These are phyloP conservation scores for Haplographium delicatum DNA, from an alignment of 495 filamentous ascomycete genomes.

Conservation along the genomic window DNA sequence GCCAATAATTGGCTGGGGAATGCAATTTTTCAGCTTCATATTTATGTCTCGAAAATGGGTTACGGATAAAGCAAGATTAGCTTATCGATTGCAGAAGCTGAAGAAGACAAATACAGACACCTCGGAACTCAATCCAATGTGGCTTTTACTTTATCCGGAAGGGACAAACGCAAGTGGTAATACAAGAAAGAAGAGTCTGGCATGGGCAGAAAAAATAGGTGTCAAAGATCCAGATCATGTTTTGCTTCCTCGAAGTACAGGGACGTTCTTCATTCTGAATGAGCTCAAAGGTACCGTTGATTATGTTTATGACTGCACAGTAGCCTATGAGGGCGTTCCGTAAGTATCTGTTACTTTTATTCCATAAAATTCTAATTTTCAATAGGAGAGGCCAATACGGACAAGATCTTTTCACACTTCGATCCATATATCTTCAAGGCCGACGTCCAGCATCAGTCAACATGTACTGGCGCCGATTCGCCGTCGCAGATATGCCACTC, in stretches of 20 bases:
- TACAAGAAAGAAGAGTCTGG: slow-evolving; percentile 53
- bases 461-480: slow-evolving; percentile 77
- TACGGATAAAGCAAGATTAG: slow-evolving; percentile 66
- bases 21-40: slow-evolving; percentile 79
- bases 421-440: slow-evolving; percentile 68
- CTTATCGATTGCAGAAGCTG: slow-evolving; percentile 63
- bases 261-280: slow-evolving; percentile 67
- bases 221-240: slow-evolving; percentile 61
- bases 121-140: slow-evolving; percentile 67
- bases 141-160: slow-evolving; percentile 80
- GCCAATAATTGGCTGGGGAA: slow-evolving; percentile 69
- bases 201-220: slow-evolving; percentile 65
- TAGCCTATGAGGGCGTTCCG: slow-evolving; percentile 79
- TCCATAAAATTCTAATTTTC: background rate
- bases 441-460: slow-evolving; percentile 78
- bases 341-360: slow-evolving; percentile 35
- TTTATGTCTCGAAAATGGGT: slow-evolving; percentile 81
- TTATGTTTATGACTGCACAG: slow-evolving; percentile 80
- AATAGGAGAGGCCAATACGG: slow-evolving; percentile 63
- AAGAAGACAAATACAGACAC: slow-evolving; percentile 47
- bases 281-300: slow-evolving; percentile 67
- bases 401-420: slow-evolving; percentile 69
- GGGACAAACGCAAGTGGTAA: slow-evolving; percentile 73
- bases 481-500: slow-evolving; percentile 59
- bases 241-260: slow-evolving; percentile 71